Conservation (phyloP, 768 basidiomycete genomes). For the Leccinum incarnatum region DNA sequence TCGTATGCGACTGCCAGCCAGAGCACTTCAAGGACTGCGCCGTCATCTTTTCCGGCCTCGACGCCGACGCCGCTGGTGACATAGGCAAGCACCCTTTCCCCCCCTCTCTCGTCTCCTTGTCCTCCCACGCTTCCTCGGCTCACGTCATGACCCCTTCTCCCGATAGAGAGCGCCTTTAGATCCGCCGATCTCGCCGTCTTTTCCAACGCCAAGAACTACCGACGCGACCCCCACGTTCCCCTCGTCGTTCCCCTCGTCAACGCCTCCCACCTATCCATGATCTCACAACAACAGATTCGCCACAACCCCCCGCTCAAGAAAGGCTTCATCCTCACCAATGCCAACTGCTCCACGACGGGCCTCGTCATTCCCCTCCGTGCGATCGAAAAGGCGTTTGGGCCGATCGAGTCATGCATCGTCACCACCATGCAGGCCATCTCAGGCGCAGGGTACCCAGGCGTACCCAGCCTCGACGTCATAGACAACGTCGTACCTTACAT, state of each 20-base stretch:
- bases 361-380: conserved; percentile 89
- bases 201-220: conserved; percentile 96
- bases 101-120: too few species aligned
- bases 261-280: conserved; percentile 76
- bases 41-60: conserved; percentile 93
- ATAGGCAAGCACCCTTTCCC: conserved; percentile 58
- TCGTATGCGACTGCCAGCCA: conserved; percentile 76
- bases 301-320: conserved; percentile 67
- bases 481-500: conserved; percentile 98
- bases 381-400: conserved; percentile 88
- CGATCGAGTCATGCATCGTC: conserved; percentile 86
- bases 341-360: conserved; percentile 97
- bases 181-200: conserved; percentile 88
- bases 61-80: conserved; percentile 91
- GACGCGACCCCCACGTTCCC: conserved; percentile 88
- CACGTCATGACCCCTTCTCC: neutral
- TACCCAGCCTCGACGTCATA: conserved; percentile 83
- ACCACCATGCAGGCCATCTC: conserved; percentile 98
- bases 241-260: conserved; percentile 97
- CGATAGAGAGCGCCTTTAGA: conserved; percentile 73
- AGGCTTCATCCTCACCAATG: conserved; percentile 97
- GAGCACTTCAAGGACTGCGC: conserved; percentile 76
- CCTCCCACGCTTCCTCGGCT: neutral
- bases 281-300: conserved; percentile 74
- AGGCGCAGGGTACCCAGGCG: conserved; percentile 96